Base-by-base conservation (phyloP, 1,139 yeast genomes). In the Zygosaccharomyces sapae region DNA sequence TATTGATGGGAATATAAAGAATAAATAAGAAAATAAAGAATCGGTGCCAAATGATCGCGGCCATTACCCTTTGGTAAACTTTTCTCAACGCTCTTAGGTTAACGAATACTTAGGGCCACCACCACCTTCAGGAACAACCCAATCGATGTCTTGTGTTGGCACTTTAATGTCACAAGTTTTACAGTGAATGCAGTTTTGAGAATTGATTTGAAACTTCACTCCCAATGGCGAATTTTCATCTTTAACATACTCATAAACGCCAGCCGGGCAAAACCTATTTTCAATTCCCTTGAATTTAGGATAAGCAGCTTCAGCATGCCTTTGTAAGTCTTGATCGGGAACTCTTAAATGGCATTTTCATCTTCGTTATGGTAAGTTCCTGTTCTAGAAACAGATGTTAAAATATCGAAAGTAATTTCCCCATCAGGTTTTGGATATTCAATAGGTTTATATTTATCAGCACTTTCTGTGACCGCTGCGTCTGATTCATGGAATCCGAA, bases 101-200 rank as follows among this genome's bases (percentile, higher is more conserved):
- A n/a, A n/a, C n/a, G n/a, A 59, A 67, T 90, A 90, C 67, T 90
- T 92, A 50, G 98, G 98, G 7, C 98, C 98, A 65, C 85, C 97
- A 34, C 97, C 97, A 52, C 98, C 97, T 70, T 92, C 97, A 3
- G 98, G 98, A 12, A 88, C 96, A 6, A 82, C 78, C 98, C 98
- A 92, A 63, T 79, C 77, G 54, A 92, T 92, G 64, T 90, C 97
- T 69, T 90, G 97, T 0, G 88, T 75, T 7, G 98, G 98, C 12
- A 85, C 94, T 69, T 92, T 92, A 66, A 92, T 92, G 69, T 92
- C 98, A 72, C 98, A 92, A 1, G 97, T 90, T 70, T 92, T 92
- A 72, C 98, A 92, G 68, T 92, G 98, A 55, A 92, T 89, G 72
- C 98, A 92, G 69, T 92, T 92, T 68, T 92, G 98, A 19, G 95